Percentiles rank a stretch among this genome's conserved stretches.
These are phyloP conservation scores for Sporisorium scitamineum DNA, from an alignment of 1,284 basidiomycete genomes.

Conservation along the genomic window DNA sequence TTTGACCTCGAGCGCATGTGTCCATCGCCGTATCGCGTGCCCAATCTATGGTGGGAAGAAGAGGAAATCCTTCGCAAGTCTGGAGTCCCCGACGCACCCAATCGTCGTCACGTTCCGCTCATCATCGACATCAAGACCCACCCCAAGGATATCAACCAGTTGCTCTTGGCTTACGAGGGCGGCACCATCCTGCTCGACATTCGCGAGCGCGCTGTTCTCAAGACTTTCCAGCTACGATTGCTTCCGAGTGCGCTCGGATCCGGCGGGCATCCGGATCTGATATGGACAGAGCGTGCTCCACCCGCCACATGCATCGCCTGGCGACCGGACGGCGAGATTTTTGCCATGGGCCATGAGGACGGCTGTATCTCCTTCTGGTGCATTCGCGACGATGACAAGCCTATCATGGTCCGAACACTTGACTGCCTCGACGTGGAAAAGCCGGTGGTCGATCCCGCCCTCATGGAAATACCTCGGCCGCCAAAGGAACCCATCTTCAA, in stretches of 20 bases:
- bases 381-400: constrained; percentile 82
- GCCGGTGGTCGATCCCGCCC: constrained; percentile 27
- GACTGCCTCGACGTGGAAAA: constrained; percentile 60
- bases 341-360: constrained; percentile 81
- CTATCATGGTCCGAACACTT: constrained; percentile 77
- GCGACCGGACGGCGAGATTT: constrained; percentile 74
- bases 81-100: constrained; percentile 73
- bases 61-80: constrained; percentile 76
- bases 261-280: constrained; percentile 72
- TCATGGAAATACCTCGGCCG: constrained; percentile 25
- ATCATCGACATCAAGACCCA: constrained; percentile 73
- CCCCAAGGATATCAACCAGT: constrained; percentile 82
- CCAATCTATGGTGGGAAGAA: constrained; percentile 78
- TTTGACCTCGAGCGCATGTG: constrained; percentile 70
- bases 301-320: constrained; percentile 80
- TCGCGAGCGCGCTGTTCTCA: constrained; percentile 54
- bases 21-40: constrained; percentile 66
- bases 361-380: constrained; percentile 90
- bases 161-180: constrained; percentile 87
- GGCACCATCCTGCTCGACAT: constrained; percentile 64
- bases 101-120: constrained; percentile 69
- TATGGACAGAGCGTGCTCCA: constrained; percentile 78
- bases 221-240: constrained; percentile 59
- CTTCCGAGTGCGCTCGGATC: constrained; percentile 63
- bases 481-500: constrained; percentile 84